A percentile compares a stretch with the other conserved stretches of the same genome.
Conservation (phyloP, 139 green algal genomes). For the Haematococcus sp. region DNA sequence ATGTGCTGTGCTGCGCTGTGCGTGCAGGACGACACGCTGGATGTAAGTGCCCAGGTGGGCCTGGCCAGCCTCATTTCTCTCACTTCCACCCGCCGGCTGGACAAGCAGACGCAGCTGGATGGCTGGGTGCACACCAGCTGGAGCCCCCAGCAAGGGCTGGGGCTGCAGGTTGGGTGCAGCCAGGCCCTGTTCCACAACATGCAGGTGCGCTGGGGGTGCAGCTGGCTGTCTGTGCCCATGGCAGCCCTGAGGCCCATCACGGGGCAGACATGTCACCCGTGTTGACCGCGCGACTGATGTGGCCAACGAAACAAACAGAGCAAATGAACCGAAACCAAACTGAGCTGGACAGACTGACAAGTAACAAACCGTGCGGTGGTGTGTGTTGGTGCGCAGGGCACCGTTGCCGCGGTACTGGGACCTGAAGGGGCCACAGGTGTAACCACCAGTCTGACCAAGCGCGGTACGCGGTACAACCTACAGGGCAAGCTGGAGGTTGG, state of each 20-base stretch:
- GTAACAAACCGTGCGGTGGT: too few relatives aligned
- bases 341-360: too few relatives aligned
- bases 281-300: too few relatives aligned
- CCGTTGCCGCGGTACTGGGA: conserved; percentile 33
- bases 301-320: too few relatives aligned
- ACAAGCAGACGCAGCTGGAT: conserved; percentile 10
- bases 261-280: too few relatives aligned
- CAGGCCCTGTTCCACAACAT: conserved; percentile 34
- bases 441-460: conserved; percentile 19
- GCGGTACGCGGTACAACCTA: conserved; percentile 25
- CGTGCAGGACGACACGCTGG: conserved; percentile 26
- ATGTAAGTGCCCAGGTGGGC: conserved; percentile 24
- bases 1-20: too few relatives aligned
- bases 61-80: conserved; percentile 22
- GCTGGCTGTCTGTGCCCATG: too few relatives aligned
- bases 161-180: conserved; percentile 5
- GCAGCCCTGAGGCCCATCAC: too few relatives aligned
- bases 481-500: conserved; percentile 47
- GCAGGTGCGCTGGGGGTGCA: conserved; percentile 31
- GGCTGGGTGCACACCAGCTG: conserved; percentile 6
- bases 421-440: conserved; percentile 21
- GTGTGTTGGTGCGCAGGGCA: too few relatives aligned
- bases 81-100: conserved; percentile 39
- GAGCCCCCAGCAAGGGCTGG: neutral
- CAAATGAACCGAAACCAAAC: too few relatives aligned